Conservation (phyloP, 2,329 filamentous ascomycete species). For the Mycosphaerelloides madeirae region DNA sequence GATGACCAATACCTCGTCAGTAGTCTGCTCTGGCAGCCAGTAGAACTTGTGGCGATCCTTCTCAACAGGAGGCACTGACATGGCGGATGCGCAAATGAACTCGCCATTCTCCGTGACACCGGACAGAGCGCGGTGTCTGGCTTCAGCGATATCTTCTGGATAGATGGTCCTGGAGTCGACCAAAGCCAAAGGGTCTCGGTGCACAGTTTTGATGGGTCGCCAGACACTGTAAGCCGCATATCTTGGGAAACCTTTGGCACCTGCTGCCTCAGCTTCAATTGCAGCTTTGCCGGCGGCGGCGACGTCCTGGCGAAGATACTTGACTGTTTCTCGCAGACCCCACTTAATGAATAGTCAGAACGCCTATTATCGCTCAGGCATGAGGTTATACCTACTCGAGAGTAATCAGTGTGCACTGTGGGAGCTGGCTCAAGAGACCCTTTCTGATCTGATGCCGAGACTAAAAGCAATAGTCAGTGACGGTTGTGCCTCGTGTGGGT, state of each 20-base stretch:
- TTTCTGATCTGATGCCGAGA: too few relatives aligned
- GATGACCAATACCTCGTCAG: conserved; percentile 14
- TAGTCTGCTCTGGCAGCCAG: conserved; percentile 14
- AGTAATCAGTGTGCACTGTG: too few relatives aligned
- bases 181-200: conserved; percentile 14
- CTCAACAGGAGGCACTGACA: conserved; percentile 7
- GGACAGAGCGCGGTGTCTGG: conserved; percentile 10
- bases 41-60: conserved; percentile 15
- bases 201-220: conserved; percentile 15
- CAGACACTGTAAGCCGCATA: conserved; percentile 16
- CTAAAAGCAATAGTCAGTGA: too few relatives aligned
- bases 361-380: too few relatives aligned
- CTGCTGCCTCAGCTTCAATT: conserved; percentile 15
- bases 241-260: conserved; percentile 1
- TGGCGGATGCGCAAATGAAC: conserved; percentile 11
- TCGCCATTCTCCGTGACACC: conserved; percentile 9
- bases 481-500: too few relatives aligned
- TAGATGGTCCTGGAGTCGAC: conserved; percentile 12
- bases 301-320: conserved; percentile 11
- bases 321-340: too few relatives aligned
- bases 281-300: conserved; percentile 2
- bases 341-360: too few relatives aligned
- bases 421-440: too few relatives aligned
- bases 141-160: conserved; percentile 8
- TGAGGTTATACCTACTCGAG: too few relatives aligned